These are phyloP conservation scores for Phyllostachys edulis DNA, from an alignment of 176 grass and related monocot species.

Conservation along the genomic window DNA sequence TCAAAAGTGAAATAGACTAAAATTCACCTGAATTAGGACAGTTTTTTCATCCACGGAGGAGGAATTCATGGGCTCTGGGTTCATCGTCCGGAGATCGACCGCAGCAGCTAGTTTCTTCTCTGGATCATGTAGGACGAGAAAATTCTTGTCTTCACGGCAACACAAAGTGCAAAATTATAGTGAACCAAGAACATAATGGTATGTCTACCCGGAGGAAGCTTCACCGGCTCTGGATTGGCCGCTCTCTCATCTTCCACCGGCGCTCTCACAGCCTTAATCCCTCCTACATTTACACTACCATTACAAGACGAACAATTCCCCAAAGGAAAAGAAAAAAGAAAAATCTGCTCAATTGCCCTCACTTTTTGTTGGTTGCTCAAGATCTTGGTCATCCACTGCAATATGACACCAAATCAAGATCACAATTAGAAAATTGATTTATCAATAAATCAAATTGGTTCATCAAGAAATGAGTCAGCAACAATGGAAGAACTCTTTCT, in stretches of 20 bases:
- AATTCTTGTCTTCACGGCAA: background rate
- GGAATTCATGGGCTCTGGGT: slow-evolving; percentile 33
- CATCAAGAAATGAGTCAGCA: slow-evolving; percentile 7
- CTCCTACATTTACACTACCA: slow-evolving; percentile 6
- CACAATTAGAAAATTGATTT: slow-evolving; percentile 8
- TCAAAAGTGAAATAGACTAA: background rate
- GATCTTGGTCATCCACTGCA: slow-evolving; percentile 34
- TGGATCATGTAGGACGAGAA: slow-evolving; percentile 10
- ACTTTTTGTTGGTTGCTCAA: slow-evolving; percentile 46
- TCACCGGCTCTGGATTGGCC: slow-evolving; percentile 20
- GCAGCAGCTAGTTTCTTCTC: slow-evolving; percentile 39
- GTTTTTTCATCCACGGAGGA: background rate
- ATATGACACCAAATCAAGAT: background rate
- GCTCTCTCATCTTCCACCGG: slow-evolving; percentile 6
- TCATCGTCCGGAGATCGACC: slow-evolving; percentile 37
- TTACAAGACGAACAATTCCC: background rate
- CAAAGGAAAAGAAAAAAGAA: background rate
- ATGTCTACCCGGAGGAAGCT: slow-evolving; percentile 20
- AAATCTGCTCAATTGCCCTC: background rate
- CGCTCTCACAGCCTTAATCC: background rate
- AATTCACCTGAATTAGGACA: background rate
- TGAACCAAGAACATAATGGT: background rate
- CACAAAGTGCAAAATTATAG: background rate
- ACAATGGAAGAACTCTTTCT: background rate
- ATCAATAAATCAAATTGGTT: too few species aligned